Conservation (phyloP, 2,329 filamentous ascomycete species). For the Zopfia rhizophila region DNA sequence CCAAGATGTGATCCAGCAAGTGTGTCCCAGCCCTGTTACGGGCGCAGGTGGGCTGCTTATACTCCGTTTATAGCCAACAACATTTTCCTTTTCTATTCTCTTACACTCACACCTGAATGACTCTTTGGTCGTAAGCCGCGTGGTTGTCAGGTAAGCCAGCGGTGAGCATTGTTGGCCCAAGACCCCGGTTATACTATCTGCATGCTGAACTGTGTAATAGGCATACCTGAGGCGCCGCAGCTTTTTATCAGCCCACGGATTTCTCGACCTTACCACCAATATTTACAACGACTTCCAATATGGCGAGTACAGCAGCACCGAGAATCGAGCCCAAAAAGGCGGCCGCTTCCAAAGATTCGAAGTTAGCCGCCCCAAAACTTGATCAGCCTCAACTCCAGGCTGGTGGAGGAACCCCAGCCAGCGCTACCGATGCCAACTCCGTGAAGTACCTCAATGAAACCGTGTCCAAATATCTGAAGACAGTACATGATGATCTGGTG, state of each 20-base stretch:
- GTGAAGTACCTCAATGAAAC: slow-evolving; percentile 43
- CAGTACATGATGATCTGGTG: slow-evolving; percentile 39
- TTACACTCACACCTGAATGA: slow-evolving; percentile 1
- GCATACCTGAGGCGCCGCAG: slow-evolving; percentile 6
- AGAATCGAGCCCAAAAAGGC: slow-evolving; percentile 2
- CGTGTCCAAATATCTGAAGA: slow-evolving; percentile 41
- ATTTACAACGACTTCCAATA: neutral
- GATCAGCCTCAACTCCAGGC: slow-evolving; percentile 50
- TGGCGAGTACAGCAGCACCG: slow-evolving; percentile 7
- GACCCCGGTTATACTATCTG: no score
- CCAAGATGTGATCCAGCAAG: slow-evolving; percentile 15
- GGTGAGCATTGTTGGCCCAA: no score
- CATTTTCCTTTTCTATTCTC: neutral
- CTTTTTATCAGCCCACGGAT: neutral
- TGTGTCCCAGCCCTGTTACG: slow-evolving; percentile 6
- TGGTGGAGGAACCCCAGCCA: slow-evolving; percentile 48
- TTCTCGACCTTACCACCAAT: neutral
- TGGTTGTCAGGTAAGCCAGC: slow-evolving; percentile 2
- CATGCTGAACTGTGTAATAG: no score
- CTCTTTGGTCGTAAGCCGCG: slow-evolving; percentile 4
- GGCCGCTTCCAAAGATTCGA: slow-evolving; percentile 34
- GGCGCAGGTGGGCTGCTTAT: slow-evolving; percentile 1
- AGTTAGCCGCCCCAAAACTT: slow-evolving; percentile 44
- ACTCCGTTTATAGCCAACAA: neutral
- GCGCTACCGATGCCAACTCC: slow-evolving; percentile 36